Evolutionary conservation across 495 filamentous ascomycete genomes (phyloP).

Genomic region (Trypethelium eluteriae): DNA sequence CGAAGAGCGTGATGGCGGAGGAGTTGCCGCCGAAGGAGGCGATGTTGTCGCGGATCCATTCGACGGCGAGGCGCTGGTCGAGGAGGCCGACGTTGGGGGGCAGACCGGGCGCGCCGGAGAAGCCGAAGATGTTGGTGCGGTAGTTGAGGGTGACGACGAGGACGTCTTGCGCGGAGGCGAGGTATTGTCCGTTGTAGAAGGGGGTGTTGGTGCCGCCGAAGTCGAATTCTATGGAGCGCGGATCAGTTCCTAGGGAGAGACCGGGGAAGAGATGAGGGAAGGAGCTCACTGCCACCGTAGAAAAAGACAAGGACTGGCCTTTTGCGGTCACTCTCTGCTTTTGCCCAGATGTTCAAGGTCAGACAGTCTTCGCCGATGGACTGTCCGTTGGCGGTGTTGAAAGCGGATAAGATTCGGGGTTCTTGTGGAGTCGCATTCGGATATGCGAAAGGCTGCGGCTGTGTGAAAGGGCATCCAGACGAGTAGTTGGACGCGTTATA

Average conservation of each 20-base stretch:
- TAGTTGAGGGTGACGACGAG: constrained; percentile 43
- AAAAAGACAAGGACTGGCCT: constrained; percentile 37
- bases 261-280: neutral
- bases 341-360: constrained; percentile 43
- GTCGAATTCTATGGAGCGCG: constrained; percentile 14
- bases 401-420: constrained; percentile 28
- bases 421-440: constrained; percentile 32
- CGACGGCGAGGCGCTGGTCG: constrained; percentile 15
- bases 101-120: constrained; percentile 23
- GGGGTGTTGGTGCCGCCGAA: constrained; percentile 33
- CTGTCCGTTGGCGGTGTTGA: constrained; percentile 25
- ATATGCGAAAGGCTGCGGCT: constrained; percentile 17
- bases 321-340: constrained; percentile 14
- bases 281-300: constrained; percentile 36
- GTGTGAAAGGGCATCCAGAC: constrained; percentile 12
- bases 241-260: neutral
- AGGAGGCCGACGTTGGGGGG: constrained; percentile 13
- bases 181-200: constrained; percentile 38
- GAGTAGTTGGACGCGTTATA: constrained; percentile 27
- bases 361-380: constrained; percentile 42
- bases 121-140: constrained; percentile 47
- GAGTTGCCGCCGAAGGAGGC: constrained; percentile 36
- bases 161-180: constrained; percentile 38
- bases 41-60: constrained; percentile 17
- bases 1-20: constrained; percentile 29